Conservation (phyloP, 129 eudicot species). For the Flaveria bidentis region DNA sequence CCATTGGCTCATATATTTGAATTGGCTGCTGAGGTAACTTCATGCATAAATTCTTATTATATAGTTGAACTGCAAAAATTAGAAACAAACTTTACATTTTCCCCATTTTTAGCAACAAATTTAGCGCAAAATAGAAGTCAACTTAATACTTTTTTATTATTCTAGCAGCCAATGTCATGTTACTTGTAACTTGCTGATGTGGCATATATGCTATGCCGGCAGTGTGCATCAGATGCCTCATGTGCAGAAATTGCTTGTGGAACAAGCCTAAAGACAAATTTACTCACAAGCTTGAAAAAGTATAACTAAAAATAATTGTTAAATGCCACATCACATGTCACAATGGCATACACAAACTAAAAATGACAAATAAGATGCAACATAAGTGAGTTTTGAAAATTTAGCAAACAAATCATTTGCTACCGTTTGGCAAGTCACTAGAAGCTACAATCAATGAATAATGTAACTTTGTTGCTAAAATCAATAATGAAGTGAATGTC, state of each 20-base stretch:
- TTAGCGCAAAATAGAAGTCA: background rate
- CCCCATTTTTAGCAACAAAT: background rate
- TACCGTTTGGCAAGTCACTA: background rate
- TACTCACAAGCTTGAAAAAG: background rate
- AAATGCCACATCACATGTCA: background rate
- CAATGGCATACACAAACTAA: background rate
- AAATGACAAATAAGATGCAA: background rate
- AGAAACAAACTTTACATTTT: background rate
- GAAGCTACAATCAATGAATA: background rate
- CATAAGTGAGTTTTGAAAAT: background rate
- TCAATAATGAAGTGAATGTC: background rate
- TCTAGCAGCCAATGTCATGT: background rate
- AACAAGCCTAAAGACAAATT: background rate
- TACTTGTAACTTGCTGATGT: background rate
- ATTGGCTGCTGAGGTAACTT: constrained; percentile 91
- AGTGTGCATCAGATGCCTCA: background rate
- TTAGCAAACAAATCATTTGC: background rate
- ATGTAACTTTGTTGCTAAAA: background rate
- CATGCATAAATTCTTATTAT: background rate
- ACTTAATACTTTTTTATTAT: background rate
- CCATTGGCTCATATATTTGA: constrained; percentile 97
- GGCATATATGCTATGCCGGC: background rate
- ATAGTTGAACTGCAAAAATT: background rate
- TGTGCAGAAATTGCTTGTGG: background rate
- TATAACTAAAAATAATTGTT: background rate